phyloP scores from a whole-genome alignment of 2,329 filamentous ascomycete species.

The Cordyceps pruinosa region DNA sequence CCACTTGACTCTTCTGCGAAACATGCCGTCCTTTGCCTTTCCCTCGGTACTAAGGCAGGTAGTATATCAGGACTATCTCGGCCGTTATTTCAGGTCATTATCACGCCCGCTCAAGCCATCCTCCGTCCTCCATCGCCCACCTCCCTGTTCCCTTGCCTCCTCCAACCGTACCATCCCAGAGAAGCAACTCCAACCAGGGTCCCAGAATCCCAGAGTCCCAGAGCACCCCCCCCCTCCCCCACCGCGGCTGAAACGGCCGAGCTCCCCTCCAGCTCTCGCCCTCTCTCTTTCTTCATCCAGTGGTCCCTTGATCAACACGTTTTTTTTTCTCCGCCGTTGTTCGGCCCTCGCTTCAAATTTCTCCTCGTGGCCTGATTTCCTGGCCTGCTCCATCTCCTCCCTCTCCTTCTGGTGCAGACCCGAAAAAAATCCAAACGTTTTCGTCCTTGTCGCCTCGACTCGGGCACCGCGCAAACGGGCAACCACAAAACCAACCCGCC shows the following conservation, averaged over 20 bases:
- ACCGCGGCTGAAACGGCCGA: neutral
- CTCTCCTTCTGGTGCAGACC: neutral
- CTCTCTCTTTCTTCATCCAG: neutral
- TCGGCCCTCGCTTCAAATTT: neutral
- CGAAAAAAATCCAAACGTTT: too few relatives aligned
- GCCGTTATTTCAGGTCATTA: too few relatives aligned
- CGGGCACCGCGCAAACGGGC: neutral
- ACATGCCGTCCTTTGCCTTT: too few relatives aligned
- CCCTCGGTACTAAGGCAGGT: too few relatives aligned
- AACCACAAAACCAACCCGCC: neutral
- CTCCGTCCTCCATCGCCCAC: neutral
- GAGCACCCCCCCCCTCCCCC: neutral
- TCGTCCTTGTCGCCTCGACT: neutral
- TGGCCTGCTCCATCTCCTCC: neutral
- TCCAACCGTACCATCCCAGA: neutral
- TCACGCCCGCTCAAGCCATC: too few relatives aligned
- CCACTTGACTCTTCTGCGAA: too few relatives aligned
- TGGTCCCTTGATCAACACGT: neutral
- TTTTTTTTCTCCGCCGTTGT: neutral
- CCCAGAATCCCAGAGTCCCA: too few relatives aligned
- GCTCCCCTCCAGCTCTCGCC: neutral
- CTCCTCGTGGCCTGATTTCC: neutral
- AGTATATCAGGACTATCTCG: too few relatives aligned
- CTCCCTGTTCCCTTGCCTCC: neutral
- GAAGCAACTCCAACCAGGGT: neutral